phyloP scores from a whole-genome alignment of 2,329 filamentous ascomycete species.

The Neocucurbitaria cava region DNA sequence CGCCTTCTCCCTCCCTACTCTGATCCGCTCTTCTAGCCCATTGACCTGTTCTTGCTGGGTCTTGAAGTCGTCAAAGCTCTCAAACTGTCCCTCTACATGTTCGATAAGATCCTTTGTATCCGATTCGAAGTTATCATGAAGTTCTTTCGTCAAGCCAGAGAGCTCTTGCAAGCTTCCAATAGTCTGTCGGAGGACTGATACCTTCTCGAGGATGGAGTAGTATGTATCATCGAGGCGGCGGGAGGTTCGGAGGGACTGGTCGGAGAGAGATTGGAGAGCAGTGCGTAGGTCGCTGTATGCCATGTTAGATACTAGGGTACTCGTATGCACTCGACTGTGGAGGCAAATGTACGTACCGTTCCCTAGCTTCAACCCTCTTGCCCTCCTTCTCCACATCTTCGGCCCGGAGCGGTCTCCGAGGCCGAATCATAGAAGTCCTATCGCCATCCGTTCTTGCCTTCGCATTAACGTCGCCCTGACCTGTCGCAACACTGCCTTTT shows the following conservation, averaged over 20 bases:
- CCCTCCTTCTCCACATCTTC: constrained; percentile 51
- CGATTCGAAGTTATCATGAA: constrained; percentile 65
- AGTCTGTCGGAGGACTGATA: constrained; percentile 68
- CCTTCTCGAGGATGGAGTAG: constrained; percentile 74
- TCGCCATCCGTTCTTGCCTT: constrained; percentile 13
- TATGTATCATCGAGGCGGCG: constrained; percentile 76
- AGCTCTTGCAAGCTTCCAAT: constrained; percentile 71
- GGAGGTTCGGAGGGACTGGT: constrained; percentile 68
- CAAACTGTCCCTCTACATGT: constrained; percentile 68
- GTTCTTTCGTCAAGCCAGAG: constrained; percentile 65
- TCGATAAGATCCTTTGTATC: constrained; percentile 66
- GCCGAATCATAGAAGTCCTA: constrained; percentile 19
- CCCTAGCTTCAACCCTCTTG: constrained; percentile 43
- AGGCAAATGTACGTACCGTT: constrained; percentile 39
- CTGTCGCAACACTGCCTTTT: constrained; percentile 33
- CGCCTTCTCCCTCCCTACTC: constrained; percentile 66
- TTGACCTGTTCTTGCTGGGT: constrained; percentile 70
- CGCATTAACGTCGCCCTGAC: constrained; percentile 11
- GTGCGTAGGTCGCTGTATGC: constrained; percentile 46
- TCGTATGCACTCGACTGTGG: background rate
- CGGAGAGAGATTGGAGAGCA: constrained; percentile 58
- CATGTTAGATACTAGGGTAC: constrained; percentile 21
- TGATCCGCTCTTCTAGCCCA: constrained; percentile 67
- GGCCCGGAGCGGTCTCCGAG: constrained; percentile 41
- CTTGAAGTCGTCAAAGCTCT: constrained; percentile 67